These are phyloP conservation scores for Chlorella ohadii DNA, from an alignment of 139 green algal species.

Conservation along the genomic window DNA sequence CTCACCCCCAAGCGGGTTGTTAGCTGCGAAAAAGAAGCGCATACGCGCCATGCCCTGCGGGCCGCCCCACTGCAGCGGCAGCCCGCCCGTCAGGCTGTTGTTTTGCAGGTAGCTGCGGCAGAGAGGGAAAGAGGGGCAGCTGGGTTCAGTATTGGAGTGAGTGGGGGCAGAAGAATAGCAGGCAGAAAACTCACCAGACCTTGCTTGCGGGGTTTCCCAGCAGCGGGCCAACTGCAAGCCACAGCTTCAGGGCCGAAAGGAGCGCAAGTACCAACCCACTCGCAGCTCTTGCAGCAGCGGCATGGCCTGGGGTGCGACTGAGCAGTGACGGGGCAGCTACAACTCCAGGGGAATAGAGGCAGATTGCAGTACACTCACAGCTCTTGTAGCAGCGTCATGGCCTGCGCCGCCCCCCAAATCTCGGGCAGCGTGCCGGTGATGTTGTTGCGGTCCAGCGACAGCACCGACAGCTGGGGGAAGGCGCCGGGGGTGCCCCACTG, in stretches of 20 bases:
- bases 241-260: too few relatives aligned
- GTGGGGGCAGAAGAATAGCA: too few relatives aligned
- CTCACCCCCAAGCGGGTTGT: constrained; percentile 41
- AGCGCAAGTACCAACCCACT: too few relatives aligned
- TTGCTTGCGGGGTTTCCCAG: too few relatives aligned
- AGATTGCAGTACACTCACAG: constrained; percentile 15
- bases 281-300: too few relatives aligned
- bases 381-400: constrained; percentile 21
- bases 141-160: too few relatives aligned
- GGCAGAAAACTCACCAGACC: too few relatives aligned
- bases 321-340: too few relatives aligned
- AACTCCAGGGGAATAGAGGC: too few relatives aligned
- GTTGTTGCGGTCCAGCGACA: constrained; percentile 25
- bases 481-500: constrained; percentile 20
- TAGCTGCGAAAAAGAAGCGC: background rate
- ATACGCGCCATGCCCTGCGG: background rate
- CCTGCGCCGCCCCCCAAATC: background rate
- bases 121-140: background rate
- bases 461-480: constrained; percentile 11
- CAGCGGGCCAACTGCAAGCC: too few relatives aligned
- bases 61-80: constrained; percentile 31
- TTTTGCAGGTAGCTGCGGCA: constrained; percentile 35
- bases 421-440: constrained; percentile 24
- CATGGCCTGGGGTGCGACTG: too few relatives aligned
- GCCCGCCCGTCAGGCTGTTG: constrained; percentile 41